Base-by-base conservation (phyloP, 1,284 basidiomycete genomes). In the Trichosporon asahii region DNA sequence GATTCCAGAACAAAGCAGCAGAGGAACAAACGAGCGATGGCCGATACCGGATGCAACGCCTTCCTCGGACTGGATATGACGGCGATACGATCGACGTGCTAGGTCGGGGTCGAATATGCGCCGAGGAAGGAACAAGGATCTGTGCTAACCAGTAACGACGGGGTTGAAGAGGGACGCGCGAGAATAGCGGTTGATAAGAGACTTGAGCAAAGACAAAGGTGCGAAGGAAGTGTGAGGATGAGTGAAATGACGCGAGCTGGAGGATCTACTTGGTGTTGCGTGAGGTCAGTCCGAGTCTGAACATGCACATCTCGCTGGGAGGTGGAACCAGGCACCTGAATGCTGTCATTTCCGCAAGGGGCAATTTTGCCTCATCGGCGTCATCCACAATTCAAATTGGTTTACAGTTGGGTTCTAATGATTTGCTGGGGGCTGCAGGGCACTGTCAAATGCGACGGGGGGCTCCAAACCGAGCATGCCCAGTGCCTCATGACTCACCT, bases 261-360 rank as follows among this genome's bases (percentile, higher is more conserved):
- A 53, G 49, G 49, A 53, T 53, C 21, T 9, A 18, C 49, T 11
- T 3, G 49, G 49, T 53, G 23, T 53, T 21, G 49, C 21, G 44
- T 21, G 21, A 23, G 23, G 49, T 25, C 49, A n/a, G 40, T 44
- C 40, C 18, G 15, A 44, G 18, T 23, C n/a, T 37, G 35, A 37
- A 23, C 49, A 53, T 53, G 49, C 21, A 53, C 49, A 53, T 53
- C 49, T 3, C 15, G 49, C 7, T 53, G 21, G 23, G 49, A 23
- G 49, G 49, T 53, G 49, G 49, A 53, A 23, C 49, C n/a, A 53
- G 49, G 49, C 49, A 53, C 49, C 49, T 53, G 49, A 53, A 53
- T 53, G 49, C 49, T 53, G 49, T 53, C 49, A 53, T 53, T 53
- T 5, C 49, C 49, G 23, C 49, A 53, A 23, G 49, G 21, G 49